Evolutionary conservation across 331 rosid species (phyloP).

Genomic region (Malus hybrid): DNA sequence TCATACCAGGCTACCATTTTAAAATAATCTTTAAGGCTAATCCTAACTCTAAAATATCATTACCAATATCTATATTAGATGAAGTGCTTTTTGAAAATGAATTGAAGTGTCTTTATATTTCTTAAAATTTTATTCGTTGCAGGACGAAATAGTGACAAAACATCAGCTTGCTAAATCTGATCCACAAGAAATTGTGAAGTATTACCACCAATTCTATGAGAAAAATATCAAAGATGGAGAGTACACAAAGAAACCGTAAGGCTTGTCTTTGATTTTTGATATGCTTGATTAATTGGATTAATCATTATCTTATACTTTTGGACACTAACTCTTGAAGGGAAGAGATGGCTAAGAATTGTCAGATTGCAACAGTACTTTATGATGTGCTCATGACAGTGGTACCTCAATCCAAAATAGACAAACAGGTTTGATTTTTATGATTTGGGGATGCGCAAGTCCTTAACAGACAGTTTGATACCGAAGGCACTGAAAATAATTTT

Average conservation of each 20-base stretch:
- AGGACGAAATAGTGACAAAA: constrained; percentile 50
- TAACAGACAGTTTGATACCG: constrained; percentile 9
- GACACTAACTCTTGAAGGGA: constrained; percentile 50
- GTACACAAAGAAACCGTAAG: constrained; percentile 63
- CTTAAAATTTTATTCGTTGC: constrained; percentile 14
- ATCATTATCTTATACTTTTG: not conserved
- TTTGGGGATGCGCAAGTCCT: constrained; percentile 10
- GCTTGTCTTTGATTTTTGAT: constrained; percentile 19
- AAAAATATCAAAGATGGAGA: constrained; percentile 49
- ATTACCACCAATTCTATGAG: constrained; percentile 54
- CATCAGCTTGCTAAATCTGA: constrained; percentile 23
- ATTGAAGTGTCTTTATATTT: too few relatives aligned
- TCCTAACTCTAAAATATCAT: not conserved
- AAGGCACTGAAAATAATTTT: constrained; percentile 15
- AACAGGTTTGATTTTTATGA: constrained; percentile 40
- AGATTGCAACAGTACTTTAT: constrained; percentile 70
- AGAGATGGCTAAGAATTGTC: constrained; percentile 78
- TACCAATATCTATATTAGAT: not conserved
- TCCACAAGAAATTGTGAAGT: constrained; percentile 42
- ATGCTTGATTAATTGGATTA: constrained; percentile 6
- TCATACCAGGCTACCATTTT: not conserved
- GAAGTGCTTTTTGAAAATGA: too few relatives aligned
- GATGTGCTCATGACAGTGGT: constrained; percentile 67
- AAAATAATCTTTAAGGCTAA: not conserved
- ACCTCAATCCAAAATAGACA: constrained; percentile 23